Conservation (phyloP, 78 protist genomes). For the Dictyostelium citrinum region DNA sequence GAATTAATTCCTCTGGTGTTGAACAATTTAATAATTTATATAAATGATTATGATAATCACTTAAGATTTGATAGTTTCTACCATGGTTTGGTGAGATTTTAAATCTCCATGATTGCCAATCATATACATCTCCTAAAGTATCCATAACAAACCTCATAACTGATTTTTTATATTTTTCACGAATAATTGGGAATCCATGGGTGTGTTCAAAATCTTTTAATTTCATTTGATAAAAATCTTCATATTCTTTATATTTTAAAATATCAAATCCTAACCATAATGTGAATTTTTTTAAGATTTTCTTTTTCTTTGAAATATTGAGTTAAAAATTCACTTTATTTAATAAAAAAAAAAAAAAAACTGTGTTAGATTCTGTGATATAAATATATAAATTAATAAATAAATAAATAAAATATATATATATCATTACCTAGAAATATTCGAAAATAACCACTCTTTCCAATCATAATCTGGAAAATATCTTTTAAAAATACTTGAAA, state of each 20-base stretch:
- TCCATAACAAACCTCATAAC: background rate
- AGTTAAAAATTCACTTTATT: background rate
- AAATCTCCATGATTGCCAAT: slow-evolving; percentile 1
- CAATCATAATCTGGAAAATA: slow-evolving; percentile 18
- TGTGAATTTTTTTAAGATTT: background rate
- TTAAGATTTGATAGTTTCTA: background rate
- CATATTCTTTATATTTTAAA: background rate
- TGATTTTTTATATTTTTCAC: background rate
- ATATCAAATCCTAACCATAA: background rate
- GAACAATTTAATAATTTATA: background rate
- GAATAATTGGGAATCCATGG: background rate
- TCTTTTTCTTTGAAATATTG: background rate
- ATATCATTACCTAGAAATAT: too few relatives aligned
- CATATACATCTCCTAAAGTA: background rate
- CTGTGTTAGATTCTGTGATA: too few relatives aligned
- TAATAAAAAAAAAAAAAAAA: background rate
- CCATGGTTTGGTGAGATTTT: background rate
- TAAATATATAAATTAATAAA: too few relatives aligned
- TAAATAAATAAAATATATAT: too few relatives aligned
- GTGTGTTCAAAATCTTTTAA: too few relatives aligned
- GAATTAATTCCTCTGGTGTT: background rate
- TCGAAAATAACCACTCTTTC: slow-evolving; percentile 57
- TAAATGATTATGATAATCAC: background rate
- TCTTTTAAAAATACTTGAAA: background rate
- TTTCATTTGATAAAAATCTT: background rate